Conservation (phyloP, 371 early-diverging fungal genomes). For the Encephalitozoon hellem region DNA sequence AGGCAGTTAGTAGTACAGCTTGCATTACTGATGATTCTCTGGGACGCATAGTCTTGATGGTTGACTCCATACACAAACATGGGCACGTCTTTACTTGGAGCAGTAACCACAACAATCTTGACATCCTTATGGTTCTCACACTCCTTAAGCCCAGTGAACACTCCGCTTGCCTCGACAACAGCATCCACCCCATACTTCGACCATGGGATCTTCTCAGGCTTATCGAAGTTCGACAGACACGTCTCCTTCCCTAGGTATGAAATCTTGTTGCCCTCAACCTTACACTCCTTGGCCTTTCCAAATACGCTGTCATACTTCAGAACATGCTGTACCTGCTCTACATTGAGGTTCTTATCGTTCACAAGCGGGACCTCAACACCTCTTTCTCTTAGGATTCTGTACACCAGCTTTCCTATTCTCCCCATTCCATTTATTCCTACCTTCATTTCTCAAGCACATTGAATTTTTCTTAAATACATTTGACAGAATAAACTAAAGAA, state of each 20-base stretch:
- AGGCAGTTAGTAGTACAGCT: constrained; percentile 99
- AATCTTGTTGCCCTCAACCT: constrained; percentile 70
- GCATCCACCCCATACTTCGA: constrained; percentile 72
- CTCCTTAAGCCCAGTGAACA: constrained; percentile 80
- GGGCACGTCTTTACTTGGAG: constrained; percentile 75
- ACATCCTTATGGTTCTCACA: constrained; percentile 76
- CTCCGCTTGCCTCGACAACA: constrained; percentile 94
- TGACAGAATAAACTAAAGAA: not conserved
- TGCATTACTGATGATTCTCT: constrained; percentile 86
- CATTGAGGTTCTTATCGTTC: constrained; percentile 92
- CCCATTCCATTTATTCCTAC: constrained; percentile 90
- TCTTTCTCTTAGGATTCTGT: constrained; percentile 45
- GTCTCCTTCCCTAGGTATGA: constrained; percentile 72
- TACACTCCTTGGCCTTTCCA: constrained; percentile 72
- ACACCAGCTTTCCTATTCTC: constrained; percentile 92
- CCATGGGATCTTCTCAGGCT: constrained; percentile 84
- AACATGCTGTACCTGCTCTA: constrained; percentile 85
- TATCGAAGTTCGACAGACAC: constrained; percentile 64
- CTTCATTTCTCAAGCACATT: constrained; percentile 58
- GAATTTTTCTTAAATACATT: not conserved
- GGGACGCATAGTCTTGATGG: constrained; percentile 73
- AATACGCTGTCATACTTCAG: constrained; percentile 93
- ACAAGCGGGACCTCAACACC: constrained; percentile 77
- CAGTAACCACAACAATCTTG: constrained; percentile 92
- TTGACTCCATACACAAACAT: constrained; percentile 78